A percentile compares a stretch with the other conserved stretches of the same genome.
These are phyloP conservation scores for Cardamine resedifolia DNA, from an alignment of 345 rosid genomes.

Conservation along the genomic window DNA sequence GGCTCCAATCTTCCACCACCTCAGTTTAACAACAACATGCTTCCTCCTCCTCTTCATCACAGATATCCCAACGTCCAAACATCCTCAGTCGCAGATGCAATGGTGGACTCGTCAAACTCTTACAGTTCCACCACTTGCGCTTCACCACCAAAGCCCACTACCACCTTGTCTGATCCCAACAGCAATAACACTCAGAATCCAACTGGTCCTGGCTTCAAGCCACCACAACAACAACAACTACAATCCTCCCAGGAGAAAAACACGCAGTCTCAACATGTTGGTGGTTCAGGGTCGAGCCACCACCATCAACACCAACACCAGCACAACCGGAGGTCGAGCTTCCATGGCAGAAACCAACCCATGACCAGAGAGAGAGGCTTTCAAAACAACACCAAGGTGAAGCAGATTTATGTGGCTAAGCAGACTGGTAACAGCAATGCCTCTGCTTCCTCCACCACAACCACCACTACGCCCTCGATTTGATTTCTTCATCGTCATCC, in stretches of 20 bases:
- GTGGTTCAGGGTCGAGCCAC: conserved; percentile 44
- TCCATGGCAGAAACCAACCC: conserved; percentile 73
- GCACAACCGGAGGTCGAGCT: conserved; percentile 57
- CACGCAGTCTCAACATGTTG: conserved; percentile 47
- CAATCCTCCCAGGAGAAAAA: conserved; percentile 58
- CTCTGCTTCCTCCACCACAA: conserved; percentile 22
- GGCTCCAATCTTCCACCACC: conserved; percentile 42
- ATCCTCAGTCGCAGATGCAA: conserved; percentile 46
- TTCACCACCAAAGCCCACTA: conserved; percentile 36
- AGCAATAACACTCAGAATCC: conserved; percentile 32
- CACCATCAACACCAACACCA: conserved; percentile 33
- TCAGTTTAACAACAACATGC: conserved; percentile 56
- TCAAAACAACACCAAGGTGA: conserved; percentile 56
- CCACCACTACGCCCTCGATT: conserved; percentile 20
- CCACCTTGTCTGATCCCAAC: conserved; percentile 40
- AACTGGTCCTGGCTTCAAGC: conserved; percentile 40
- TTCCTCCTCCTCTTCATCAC: conserved; percentile 54
- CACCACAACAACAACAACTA: neutral
- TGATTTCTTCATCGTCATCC: conserved; percentile 10
- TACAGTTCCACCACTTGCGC: conserved; percentile 30
- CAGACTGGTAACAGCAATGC: conserved; percentile 54
- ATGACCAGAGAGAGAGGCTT: conserved; percentile 60
- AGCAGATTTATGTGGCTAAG: conserved; percentile 95
- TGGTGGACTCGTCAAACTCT: conserved; percentile 57
- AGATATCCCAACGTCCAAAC: conserved; percentile 52